Evolutionary conservation across 148 eudicot species (phyloP).

Genomic region (Euryodendron excelsum): DNA sequence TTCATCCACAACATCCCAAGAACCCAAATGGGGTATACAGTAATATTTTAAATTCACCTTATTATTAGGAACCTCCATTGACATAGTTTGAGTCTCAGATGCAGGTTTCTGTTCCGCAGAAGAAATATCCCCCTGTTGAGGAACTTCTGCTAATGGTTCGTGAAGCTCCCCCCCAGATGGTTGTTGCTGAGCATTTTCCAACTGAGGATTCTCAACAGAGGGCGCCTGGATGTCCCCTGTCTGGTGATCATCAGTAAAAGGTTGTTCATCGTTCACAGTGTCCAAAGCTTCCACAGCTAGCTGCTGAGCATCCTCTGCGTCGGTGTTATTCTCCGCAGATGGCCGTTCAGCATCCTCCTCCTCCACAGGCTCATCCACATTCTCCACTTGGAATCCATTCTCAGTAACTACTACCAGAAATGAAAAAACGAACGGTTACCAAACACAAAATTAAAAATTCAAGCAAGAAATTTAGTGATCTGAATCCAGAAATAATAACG

Average conservation of each 20-base stretch:
- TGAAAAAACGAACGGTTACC: neutral
- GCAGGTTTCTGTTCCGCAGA: slow-evolving; percentile 29
- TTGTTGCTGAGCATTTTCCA: slow-evolving; percentile 27
- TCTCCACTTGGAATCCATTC: slow-evolving; percentile 50
- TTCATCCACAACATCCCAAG: too few relatives aligned
- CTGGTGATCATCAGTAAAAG: slow-evolving; percentile 26
- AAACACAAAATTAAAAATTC: neutral
- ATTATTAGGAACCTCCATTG: slow-evolving; percentile 88
- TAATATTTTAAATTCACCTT: slow-evolving; percentile 47
- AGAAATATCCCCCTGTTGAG: slow-evolving; percentile 31
- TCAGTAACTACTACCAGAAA: slow-evolving; percentile 24
- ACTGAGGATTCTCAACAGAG: slow-evolving; percentile 22
- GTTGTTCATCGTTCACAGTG: slow-evolving; percentile 12
- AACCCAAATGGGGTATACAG: too few relatives aligned
- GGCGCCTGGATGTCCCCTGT: slow-evolving; percentile 20
- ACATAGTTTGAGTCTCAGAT: slow-evolving; percentile 31
- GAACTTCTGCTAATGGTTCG: slow-evolving; percentile 31
- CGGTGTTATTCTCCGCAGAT: slow-evolving; percentile 17
- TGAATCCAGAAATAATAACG: neutral
- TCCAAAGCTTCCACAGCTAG: neutral
- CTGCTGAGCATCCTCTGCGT: slow-evolving; percentile 23
- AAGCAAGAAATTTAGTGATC: neutral
- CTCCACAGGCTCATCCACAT: slow-evolving; percentile 19
- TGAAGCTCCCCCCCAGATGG: slow-evolving; percentile 28
- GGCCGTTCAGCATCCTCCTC: slow-evolving; percentile 29